Percentiles rank a stretch among this genome's conserved stretches.
These are phyloP conservation scores for Saturnispora kantuleensis DNA, from an alignment of 805 yeast genomes.

Conservation along the genomic window DNA sequence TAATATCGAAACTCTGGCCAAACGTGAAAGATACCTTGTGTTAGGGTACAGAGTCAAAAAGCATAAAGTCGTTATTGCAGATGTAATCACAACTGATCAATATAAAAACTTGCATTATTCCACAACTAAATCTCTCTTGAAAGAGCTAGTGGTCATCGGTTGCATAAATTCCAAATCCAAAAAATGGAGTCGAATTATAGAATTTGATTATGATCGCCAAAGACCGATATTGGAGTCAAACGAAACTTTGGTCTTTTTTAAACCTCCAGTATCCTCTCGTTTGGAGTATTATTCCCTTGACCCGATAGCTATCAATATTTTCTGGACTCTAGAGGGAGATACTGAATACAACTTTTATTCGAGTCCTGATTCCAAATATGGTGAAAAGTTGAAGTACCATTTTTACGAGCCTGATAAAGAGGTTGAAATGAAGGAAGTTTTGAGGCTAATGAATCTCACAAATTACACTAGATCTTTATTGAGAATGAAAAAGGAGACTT, in stretches of 20 bases:
- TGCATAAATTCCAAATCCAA: constrained; percentile 18
- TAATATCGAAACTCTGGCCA: constrained; percentile 14
- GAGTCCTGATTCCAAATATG: constrained; percentile 18
- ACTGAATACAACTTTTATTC: constrained; percentile 11
- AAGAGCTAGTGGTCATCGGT: constrained; percentile 20
- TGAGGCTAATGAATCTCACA: constrained; percentile 25
- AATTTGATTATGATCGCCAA: constrained; percentile 10
- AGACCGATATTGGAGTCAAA: constrained; percentile 14
- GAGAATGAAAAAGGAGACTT: not conserved
- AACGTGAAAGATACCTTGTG: constrained; percentile 13
- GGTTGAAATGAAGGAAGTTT: constrained; percentile 19
- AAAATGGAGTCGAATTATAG: constrained; percentile 10
- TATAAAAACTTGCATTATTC: constrained; percentile 13
- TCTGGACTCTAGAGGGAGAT: constrained; percentile 23
- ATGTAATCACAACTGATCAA: constrained; percentile 14
- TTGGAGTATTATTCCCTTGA: constrained; percentile 68
- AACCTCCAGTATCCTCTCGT: constrained; percentile 59
- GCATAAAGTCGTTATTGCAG: constrained; percentile 20
- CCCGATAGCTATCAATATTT: constrained; percentile 61
- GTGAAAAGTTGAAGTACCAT: constrained; percentile 22
- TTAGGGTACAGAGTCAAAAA: constrained; percentile 21
- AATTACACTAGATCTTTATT: constrained; percentile 20
- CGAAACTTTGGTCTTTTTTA: constrained; percentile 39
- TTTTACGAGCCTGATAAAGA: constrained; percentile 1
- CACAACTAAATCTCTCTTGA: constrained; percentile 15